Percentiles rank a stretch among this genome's conserved stretches.
Conservation (phyloP, 1,139 yeast genomes). For the Fermentozyma sake region DNA sequence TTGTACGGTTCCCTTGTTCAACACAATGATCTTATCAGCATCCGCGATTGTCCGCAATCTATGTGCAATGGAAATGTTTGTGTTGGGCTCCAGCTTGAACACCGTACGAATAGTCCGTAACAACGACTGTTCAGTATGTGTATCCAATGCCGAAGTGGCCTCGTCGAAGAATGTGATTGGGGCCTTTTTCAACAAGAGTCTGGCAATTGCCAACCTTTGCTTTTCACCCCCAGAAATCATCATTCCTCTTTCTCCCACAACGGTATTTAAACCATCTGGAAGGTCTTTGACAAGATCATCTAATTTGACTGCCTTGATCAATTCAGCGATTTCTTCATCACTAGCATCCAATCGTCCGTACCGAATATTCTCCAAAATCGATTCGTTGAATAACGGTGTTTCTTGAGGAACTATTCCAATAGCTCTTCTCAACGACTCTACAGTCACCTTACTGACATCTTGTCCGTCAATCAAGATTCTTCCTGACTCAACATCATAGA, state of each 20-base stretch:
- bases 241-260: constrained; percentile 97
- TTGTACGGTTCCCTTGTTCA: constrained; percentile 70
- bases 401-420: constrained; percentile 98
- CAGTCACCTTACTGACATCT: constrained; percentile 70
- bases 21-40: constrained; percentile 86
- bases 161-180: constrained; percentile 95
- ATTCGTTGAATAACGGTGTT: constrained; percentile 90
- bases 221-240: constrained; percentile 99
- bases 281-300: constrained; percentile 58
- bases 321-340: constrained; percentile 64
- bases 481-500: constrained; percentile 76
- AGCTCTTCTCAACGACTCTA: constrained; percentile 67
- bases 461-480: constrained; percentile 84
- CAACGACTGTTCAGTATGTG: constrained; percentile 89
- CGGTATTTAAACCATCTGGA: constrained; percentile 80
- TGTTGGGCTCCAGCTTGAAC: constrained; percentile 53
- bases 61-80: constrained; percentile 92
- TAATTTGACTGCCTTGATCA: constrained; percentile 67
- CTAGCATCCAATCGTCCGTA: constrained; percentile 78
- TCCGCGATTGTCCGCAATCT: constrained; percentile 91
- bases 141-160: constrained; percentile 94
- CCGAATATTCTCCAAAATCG: constrained; percentile 80
- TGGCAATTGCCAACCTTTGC: constrained; percentile 89
- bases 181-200: constrained; percentile 77
- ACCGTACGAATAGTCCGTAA: constrained; percentile 65